Base-by-base conservation (phyloP, 2,329 filamentous ascomycete genomes). In the Aspergillus ruber region DNA sequence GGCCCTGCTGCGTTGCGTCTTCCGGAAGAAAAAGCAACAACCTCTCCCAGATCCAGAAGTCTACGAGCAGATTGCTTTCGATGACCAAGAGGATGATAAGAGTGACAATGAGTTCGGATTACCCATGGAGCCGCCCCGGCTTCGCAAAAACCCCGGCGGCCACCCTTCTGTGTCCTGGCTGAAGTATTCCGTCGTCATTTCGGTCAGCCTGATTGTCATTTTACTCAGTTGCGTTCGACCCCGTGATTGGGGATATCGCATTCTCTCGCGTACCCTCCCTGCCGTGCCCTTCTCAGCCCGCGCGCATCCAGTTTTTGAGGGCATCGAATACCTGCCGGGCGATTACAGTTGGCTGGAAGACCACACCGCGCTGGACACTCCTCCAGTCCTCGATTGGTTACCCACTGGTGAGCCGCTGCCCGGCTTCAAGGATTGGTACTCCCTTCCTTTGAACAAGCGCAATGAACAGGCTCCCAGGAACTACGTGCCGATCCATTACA, bases 371-470 rank as follows among this genome's bases (percentile, higher is more conserved):
- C 43, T 64, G 39, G 21, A 48, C 21, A 47, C 49, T 2, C 48
- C 56, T 3, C 58, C 60, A 0, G 36, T 35, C 1, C 62, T 57
- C 50, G 42, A 50, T 18, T 64, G 62, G 61, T 52, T 65, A 46
- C 56, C 40, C 4, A 10, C 61, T 5, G 44, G 55, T 18, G 47
- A 53, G 6, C 50, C 50, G 0, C 39, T 57, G 1, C 50, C 50
- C 8, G 61, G 62, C 4, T 65, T 65, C 32, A 53, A 54, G 15
- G 62, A 65, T 42, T 65, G 57, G 54, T 50, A 51, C 13, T n/a
- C 23, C 9, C 21, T n/a, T 42, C 23, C n/a, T 10, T 13, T 13
- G 53, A 43, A 54, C n/a, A 42, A 23, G 5, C 36, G 46, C 9
- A 42, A 56, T 27, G 33, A 45, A 8, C 35, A 17, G 45, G 42